These are phyloP conservation scores for Sporopachydermia lactativora DNA, from an alignment of 805 yeast genomes.

Conservation along the genomic window DNA sequence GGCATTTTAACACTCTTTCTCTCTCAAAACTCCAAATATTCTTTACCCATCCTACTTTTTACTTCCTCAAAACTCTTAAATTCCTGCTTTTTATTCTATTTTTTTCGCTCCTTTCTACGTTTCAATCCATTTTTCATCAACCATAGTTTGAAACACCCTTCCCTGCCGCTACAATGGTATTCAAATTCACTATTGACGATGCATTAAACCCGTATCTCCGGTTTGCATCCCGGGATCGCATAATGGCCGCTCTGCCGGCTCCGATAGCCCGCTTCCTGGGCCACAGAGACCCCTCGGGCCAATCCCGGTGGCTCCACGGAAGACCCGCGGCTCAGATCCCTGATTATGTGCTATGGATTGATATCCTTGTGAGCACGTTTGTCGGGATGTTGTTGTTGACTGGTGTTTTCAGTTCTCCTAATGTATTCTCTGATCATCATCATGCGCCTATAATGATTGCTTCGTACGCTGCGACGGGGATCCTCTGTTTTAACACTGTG, in stretches of 20 bases:
- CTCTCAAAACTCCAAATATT: no score
- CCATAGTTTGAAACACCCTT: no score
- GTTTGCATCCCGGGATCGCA: neutral
- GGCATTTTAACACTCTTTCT: no score
- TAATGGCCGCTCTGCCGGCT: neutral
- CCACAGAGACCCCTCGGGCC: neutral
- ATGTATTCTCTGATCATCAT: slow-evolving; percentile 23
- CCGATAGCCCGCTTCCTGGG: neutral
- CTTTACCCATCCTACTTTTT: no score
- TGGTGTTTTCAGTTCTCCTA: slow-evolving; percentile 27
- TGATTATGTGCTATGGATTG: neutral
- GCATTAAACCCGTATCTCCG: neutral
- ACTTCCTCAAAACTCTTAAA: no score
- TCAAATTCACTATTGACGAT: neutral
- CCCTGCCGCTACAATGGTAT: neutral
- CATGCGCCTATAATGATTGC: slow-evolving; percentile 37
- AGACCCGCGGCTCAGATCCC: neutral
- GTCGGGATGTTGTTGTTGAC: slow-evolving; percentile 31
- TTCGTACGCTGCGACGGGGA: slow-evolving; percentile 49
- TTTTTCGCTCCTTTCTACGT: no score
- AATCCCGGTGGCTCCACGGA: neutral
- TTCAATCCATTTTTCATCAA: no score
- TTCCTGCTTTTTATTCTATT: no score
- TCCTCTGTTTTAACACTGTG: slow-evolving; percentile 40
- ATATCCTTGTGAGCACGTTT: slow-evolving; percentile 19